phyloP scores from a whole-genome alignment of 2,329 filamentous ascomycete species.

The Arthrobotrys musiformis region DNA sequence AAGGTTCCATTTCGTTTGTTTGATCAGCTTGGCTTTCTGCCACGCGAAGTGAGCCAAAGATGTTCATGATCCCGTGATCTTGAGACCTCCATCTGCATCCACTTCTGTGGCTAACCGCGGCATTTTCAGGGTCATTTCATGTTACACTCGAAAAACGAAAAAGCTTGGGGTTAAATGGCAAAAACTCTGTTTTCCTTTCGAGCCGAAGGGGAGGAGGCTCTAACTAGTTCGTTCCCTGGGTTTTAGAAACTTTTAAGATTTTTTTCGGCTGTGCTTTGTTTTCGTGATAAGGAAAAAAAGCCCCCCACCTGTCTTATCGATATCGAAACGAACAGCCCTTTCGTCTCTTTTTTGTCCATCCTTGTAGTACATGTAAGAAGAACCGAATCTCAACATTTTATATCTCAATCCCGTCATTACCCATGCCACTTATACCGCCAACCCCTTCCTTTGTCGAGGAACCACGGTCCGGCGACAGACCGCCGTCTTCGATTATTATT shows the following conservation, averaged over 20 bases:
- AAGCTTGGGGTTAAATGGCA: not conserved
- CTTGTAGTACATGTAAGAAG: too few relatives aligned
- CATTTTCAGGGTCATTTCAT: not conserved
- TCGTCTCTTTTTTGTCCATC: not conserved
- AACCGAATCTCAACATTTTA: conserved; percentile 21
- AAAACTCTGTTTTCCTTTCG: conserved; percentile 6
- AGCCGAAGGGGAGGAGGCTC: not conserved
- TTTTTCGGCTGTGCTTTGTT: conserved; percentile 17
- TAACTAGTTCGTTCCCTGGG: too few relatives aligned
- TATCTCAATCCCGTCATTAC: conserved; percentile 22
- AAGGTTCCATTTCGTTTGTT: not conserved
- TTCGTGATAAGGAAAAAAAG: conserved; percentile 9
- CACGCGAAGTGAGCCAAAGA: not conserved
- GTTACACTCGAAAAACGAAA: not conserved
- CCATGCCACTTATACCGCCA: conserved; percentile 30
- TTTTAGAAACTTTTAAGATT: conserved; percentile 18
- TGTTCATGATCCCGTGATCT: conserved; percentile 21
- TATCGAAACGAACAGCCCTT: conserved; percentile 13
- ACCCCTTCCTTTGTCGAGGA: conserved; percentile 27
- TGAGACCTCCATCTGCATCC: not conserved
- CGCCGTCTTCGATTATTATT: conserved; percentile 70
- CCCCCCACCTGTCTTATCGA: conserved; percentile 20
- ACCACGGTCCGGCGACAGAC: conserved; percentile 19
- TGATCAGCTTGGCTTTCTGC: conserved; percentile 13
- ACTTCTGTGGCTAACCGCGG: not conserved